These are phyloP conservation scores for Phaeophleospora eucalypticola DNA, from an alignment of 2,329 filamentous ascomycete genomes.

Conservation along the genomic window DNA sequence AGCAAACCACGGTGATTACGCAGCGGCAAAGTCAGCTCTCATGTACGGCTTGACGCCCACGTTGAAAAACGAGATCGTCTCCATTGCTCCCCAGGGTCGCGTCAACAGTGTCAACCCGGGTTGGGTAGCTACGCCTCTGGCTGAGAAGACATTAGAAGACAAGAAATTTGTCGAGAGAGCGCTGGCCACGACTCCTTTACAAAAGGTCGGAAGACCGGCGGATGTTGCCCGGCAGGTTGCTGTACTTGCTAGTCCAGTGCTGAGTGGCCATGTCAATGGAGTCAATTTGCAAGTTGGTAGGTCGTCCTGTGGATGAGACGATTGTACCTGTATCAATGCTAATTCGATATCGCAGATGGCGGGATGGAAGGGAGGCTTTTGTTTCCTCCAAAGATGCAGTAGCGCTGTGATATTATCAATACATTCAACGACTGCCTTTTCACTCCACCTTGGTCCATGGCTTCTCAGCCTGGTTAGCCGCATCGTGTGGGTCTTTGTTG, in stretches of 20 bases:
- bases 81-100: slow-evolving; percentile 24
- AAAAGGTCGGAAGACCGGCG: slow-evolving; percentile 26
- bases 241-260: slow-evolving; percentile 24
- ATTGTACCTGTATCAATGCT: background rate
- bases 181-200: slow-evolving; percentile 30
- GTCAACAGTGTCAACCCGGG: slow-evolving; percentile 30
- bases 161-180: slow-evolving; percentile 27
- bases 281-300: slow-evolving; percentile 22
- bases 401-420: no score
- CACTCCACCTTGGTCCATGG: no score
- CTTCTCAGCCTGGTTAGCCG: no score
- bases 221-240: slow-evolving; percentile 30
- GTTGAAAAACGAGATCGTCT: slow-evolving; percentile 33
- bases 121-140: slow-evolving; percentile 30
- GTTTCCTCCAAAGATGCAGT: slow-evolving; percentile 2
- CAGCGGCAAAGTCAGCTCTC: slow-evolving; percentile 26
- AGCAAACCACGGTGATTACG: slow-evolving; percentile 31
- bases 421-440: no score
- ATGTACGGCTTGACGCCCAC: slow-evolving; percentile 31
- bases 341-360: slow-evolving; percentile 2
- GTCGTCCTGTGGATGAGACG: slow-evolving; percentile 1
- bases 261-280: slow-evolving; percentile 30
- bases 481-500: no score
- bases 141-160: slow-evolving; percentile 21
- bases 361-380: slow-evolving; percentile 9